These are phyloP conservation scores for Aphanomyces invadans DNA, from an alignment of 352 stramenopile species.

Conservation along the genomic window DNA sequence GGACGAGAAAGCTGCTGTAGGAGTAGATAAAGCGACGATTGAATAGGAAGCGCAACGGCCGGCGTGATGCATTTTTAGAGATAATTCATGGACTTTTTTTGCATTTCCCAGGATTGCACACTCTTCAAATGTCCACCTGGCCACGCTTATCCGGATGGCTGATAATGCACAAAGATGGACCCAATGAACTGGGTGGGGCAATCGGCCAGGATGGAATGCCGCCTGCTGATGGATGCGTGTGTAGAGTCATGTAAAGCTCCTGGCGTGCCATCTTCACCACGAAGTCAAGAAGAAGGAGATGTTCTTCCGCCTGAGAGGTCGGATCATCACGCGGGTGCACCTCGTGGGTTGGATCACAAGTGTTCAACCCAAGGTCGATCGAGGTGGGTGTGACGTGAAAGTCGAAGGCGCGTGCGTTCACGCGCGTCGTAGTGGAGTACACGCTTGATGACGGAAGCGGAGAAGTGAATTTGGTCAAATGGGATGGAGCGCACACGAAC, in stretches of 20 bases:
- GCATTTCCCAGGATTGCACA: no score
- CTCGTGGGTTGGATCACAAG: constrained; percentile 52
- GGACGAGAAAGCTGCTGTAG: background rate
- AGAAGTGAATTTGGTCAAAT: constrained; percentile 37
- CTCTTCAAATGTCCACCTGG: background rate
- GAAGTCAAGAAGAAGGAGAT: background rate
- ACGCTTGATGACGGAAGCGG: constrained; percentile 68
- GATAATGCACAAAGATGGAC: constrained; percentile 24
- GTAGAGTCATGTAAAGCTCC: constrained; percentile 62
- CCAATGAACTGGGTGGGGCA: constrained; percentile 49
- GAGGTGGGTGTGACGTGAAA: constrained; percentile 42
- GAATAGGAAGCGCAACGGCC: background rate
- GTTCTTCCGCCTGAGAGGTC: constrained; percentile 42
- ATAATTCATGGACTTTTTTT: constrained; percentile 9
- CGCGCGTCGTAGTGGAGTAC: constrained; percentile 43
- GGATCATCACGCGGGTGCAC: constrained; percentile 63
- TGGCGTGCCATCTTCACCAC: constrained; percentile 37
- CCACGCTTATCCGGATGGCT: background rate
- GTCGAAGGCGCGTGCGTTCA: background rate
- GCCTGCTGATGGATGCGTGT: background rate
- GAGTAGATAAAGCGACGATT: constrained; percentile 8
- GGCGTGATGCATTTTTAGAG: constrained; percentile 1
- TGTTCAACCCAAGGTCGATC: constrained; percentile 41
- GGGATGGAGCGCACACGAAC: constrained; percentile 9
- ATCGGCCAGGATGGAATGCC: background rate